A percentile compares a stretch with the other conserved stretches of the same genome.
These are phyloP conservation scores for Endocladia muricata DNA, from an alignment of 31 red algal species.

Conservation along the genomic window DNA sequence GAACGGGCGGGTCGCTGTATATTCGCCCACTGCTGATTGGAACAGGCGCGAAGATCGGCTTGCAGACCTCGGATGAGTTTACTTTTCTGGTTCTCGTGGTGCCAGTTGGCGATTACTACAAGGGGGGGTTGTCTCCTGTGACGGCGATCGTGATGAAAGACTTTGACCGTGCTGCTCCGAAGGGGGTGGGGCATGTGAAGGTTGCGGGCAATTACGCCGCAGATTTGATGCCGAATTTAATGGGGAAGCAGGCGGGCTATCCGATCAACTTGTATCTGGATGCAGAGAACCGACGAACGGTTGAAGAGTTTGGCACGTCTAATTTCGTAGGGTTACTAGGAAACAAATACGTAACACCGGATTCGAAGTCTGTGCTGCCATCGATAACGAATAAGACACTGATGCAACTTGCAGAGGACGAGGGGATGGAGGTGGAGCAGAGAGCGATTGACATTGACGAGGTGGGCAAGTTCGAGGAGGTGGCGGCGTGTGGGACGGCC, in stretches of 20 bases:
- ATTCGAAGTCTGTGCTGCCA: conserved; percentile 74
- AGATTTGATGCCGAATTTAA: conserved; percentile 76
- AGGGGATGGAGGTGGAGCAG: conserved; percentile 80
- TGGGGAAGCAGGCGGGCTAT: conserved; percentile 74
- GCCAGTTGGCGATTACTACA: conserved; percentile 97
- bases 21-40: conserved; percentile 93
- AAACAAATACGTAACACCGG: conserved; percentile 81
- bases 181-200: conserved; percentile 89
- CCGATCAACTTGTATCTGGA: conserved; percentile 95
- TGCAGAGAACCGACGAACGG: conserved; percentile 58
- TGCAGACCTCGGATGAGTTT: conserved; percentile 87
- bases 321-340: conserved; percentile 87
- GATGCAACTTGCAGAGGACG: conserved; percentile 76
- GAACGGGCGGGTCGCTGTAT: conserved; percentile 84
- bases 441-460: conserved; percentile 80
- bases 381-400: conserved; percentile 94
- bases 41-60: conserved; percentile 85
- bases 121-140: conserved; percentile 85
- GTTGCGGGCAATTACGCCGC: conserved; percentile 97
- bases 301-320: conserved; percentile 98
- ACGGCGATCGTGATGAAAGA: conserved; percentile 78
- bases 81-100: conserved; percentile 92
- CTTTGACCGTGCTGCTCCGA: conserved; percentile 89
- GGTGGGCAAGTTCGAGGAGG: conserved; percentile 79
- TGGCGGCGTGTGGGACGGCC: conserved; percentile 92